Base-by-base conservation (phyloP, 148 eudicot species). In the Vaccinium macrocarpon region DNA sequence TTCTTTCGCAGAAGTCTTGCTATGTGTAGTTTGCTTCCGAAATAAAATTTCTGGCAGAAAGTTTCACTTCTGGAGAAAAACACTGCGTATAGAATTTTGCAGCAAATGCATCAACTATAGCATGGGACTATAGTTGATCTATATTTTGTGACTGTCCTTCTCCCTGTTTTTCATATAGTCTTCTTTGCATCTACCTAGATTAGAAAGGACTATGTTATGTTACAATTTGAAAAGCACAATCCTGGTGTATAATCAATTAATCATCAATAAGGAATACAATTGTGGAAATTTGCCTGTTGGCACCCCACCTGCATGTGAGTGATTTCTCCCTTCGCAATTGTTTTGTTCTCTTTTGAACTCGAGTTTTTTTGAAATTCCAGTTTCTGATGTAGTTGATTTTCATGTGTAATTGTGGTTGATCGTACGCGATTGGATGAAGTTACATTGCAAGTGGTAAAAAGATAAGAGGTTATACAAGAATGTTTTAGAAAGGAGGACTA, bases 401-500 rank as follows among this genome's bases (percentile, higher is more conserved):
- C 73, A 68, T 27, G 0, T 27, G 73, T 25, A 68, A 68, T 27
- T 27, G 73, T 12, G 38, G 42, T 23, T 27, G 73, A 68, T 68
- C 13, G 8, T 68, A 68, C 42, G 29, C 42, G 13, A 68, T 27
- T 27, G 18, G 73, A 55, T 50, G 9, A 0, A 68, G 73, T 27
- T 68, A 32, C 73, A 68, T 27, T 14, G 38, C 38, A 68, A 68
- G 29, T 27, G 76, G 42, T 35, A 32, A 70, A 70, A 70, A 70
- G 2, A 70, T 4, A 32, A n/a, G n/a, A 13, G 16, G 18, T 12
- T 32, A 21, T 55, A 25, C 66, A 50, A 52, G 29, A 35, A 5
- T 6, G 76, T 62, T 35, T 82, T 38, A 76, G 81, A 49, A 82
- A 64, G 81, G 75, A 51, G 78, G 82, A 50, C 42, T 52, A 50